Conservation (phyloP, 306 rosid species). For the Chamaecrista fasciculata region DNA sequence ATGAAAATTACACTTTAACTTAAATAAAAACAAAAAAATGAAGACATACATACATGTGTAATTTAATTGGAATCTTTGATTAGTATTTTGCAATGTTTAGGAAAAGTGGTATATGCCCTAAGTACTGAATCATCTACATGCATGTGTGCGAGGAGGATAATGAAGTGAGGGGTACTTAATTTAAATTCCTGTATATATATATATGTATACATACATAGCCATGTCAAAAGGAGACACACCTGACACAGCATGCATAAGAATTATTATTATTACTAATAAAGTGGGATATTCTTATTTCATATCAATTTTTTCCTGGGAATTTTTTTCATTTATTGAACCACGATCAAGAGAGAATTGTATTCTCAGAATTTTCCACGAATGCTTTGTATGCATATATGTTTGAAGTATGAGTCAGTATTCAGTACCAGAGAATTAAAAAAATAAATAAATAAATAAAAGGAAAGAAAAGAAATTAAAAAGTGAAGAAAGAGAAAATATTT, state of each 20-base stretch:
- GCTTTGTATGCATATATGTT: background rate
- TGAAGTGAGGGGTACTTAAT: conserved; percentile 29
- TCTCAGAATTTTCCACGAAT: conserved; percentile 32
- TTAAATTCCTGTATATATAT: conserved; percentile 28
- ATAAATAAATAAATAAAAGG: background rate
- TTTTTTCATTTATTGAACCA: conserved; percentile 23
- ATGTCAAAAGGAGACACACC: conserved; percentile 23
- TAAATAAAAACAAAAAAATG: no score
- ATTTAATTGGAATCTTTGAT: conserved; percentile 2
- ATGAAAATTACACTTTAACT: no score
- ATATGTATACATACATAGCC: no score
- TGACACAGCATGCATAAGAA: background rate
- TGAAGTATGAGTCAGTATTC: background rate
- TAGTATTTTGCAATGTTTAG: background rate
- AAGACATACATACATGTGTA: background rate
- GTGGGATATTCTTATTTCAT: conserved; percentile 34
- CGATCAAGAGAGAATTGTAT: conserved; percentile 43
- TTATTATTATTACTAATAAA: conserved; percentile 12
- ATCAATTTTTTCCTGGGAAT: conserved; percentile 5
- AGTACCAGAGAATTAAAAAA: background rate
- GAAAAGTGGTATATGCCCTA: conserved; percentile 45
- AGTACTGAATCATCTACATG: conserved; percentile 31
- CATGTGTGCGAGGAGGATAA: conserved; percentile 35
- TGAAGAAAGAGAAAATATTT: background rate
- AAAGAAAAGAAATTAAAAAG: background rate